Conservation (phyloP, 768 basidiomycete genomes). For the Baorangia bicolor region DNA sequence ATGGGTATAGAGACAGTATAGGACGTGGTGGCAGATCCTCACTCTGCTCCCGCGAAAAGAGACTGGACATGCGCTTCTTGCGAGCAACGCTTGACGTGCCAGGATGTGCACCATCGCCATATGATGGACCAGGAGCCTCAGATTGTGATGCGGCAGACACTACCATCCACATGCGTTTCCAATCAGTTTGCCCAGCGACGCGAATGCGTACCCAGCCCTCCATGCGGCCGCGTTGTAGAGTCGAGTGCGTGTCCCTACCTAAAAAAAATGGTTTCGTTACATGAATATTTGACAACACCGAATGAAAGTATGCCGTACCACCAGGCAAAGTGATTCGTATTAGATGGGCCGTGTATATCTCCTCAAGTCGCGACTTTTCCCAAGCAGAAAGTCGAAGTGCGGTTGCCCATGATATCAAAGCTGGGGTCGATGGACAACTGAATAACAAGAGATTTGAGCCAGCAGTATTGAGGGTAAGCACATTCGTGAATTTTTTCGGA, state of each 20-base stretch:
- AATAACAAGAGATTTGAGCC: conserved; percentile 89
- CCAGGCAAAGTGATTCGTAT: conserved; percentile 72
- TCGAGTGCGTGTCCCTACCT: conserved; percentile 55
- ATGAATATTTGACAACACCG: conserved; percentile 26
- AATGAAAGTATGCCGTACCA: conserved; percentile 30
- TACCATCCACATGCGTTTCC: conserved; percentile 90
- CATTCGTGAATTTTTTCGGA: conserved; percentile 63
- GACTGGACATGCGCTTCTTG: conserved; percentile 56
- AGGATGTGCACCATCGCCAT: conserved; percentile 30
- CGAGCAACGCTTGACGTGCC: conserved; percentile 22
- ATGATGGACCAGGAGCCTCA: conserved; percentile 19
- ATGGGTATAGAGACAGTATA: conserved; percentile 56
- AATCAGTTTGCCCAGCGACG: conserved; percentile 95
- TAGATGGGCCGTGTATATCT: conserved; percentile 96
- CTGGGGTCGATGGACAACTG: conserved; percentile 70
- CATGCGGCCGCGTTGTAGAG: conserved; percentile 68
- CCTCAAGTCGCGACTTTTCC: conserved; percentile 94
- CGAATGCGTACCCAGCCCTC: conserved; percentile 93
- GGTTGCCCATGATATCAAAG: conserved; percentile 86
- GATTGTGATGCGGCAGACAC: conserved; percentile 50
- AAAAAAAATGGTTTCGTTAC: conserved; percentile 9
- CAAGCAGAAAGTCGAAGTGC: conserved; percentile 87
- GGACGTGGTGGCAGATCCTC: conserved; percentile 38
- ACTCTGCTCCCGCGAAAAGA: conserved; percentile 57
- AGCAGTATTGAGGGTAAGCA: conserved; percentile 91